phyloP scores from a whole-genome alignment of 768 basidiomycete genomes.

The Neoboletus subvelutipes region DNA sequence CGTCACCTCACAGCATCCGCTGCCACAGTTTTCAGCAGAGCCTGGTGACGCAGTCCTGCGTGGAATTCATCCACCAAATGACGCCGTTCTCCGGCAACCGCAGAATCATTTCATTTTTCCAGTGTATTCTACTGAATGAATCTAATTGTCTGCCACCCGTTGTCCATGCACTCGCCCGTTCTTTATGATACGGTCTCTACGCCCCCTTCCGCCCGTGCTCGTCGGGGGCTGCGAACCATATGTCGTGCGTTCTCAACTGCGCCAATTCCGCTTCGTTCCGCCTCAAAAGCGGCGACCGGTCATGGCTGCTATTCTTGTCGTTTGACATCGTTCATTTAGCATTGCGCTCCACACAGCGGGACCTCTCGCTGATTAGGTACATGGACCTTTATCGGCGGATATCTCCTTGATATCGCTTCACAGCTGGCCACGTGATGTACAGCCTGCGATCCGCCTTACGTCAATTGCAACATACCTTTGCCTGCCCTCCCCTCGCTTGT shows the following conservation, averaged over 20 bases:
- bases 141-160: conserved; percentile 31
- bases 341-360: background rate
- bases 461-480: conserved; percentile 29
- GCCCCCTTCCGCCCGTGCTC: conserved; percentile 16
- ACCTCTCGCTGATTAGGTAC: conserved; percentile 7
- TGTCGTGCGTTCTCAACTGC: conserved; percentile 5
- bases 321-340: background rate
- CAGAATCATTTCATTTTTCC: conserved; percentile 30
- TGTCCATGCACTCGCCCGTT: conserved; percentile 21
- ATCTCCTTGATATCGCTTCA: conserved; percentile 27
- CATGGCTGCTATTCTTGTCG: background rate
- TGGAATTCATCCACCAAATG: conserved; percentile 25
- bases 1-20: conserved; percentile 11
- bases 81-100: conserved; percentile 25
- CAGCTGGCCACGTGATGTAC: conserved; percentile 17
- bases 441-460: conserved; percentile 27
- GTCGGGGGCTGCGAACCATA: conserved; percentile 14
- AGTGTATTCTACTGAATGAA: conserved; percentile 26
- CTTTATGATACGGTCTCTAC: conserved; percentile 12
- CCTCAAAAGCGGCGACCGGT: conserved; percentile 1
- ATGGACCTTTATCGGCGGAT: conserved; percentile 30
- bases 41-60: conserved; percentile 13
- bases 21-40: conserved; percentile 8
- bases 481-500: conserved; percentile 33
- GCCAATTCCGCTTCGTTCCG: conserved; percentile 2